These are phyloP conservation scores for Rhizoclosmatium globosum DNA, from an alignment of 192 early-diverging fungal species.

Conservation along the genomic window DNA sequence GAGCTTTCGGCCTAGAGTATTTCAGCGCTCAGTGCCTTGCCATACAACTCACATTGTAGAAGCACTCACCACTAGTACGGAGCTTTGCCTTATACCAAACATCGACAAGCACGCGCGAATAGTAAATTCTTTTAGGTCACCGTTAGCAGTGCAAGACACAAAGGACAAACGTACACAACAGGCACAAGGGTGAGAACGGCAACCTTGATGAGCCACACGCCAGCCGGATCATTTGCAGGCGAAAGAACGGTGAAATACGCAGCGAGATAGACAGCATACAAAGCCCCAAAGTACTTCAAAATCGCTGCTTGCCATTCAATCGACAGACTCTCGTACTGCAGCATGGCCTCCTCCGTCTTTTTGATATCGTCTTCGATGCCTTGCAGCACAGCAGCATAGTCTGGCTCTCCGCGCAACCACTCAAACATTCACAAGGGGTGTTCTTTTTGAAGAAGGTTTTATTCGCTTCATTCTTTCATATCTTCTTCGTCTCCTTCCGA, in stretches of 20 bases:
- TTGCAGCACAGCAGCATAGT: conserved; percentile 22
- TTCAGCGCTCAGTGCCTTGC: too few species aligned
- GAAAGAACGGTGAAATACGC: conserved; percentile 22
- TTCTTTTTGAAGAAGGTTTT: conserved; percentile 3
- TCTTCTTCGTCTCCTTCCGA: conserved; percentile 1
- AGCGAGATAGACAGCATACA: conserved; percentile 18
- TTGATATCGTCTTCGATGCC: conserved; percentile 26
- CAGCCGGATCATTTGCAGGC: not conserved
- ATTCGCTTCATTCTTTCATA: not conserved
- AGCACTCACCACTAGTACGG: conserved; percentile 65
- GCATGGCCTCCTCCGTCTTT: conserved; percentile 11
- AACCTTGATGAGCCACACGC: conserved; percentile 18
- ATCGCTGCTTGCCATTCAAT: not conserved
- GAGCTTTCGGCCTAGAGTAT: not conserved
- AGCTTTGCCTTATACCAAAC: conserved; percentile 82
- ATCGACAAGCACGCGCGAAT: conserved; percentile 78
- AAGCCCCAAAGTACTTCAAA: conserved; percentile 15
- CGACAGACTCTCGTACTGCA: not conserved
- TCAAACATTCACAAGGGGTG: conserved; percentile 21
- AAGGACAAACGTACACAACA: not conserved
- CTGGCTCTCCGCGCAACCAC: conserved; percentile 5
- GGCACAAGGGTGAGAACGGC: conserved; percentile 19
- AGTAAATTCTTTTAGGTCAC: conserved; percentile 44
- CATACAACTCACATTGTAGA: not conserved
- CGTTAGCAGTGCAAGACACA: not conserved